Evolutionary conservation across 225 moss, liverwort and hornwort species (phyloP), one percentile per base, ranked within the genome.

Genomic region (Physcomitrium patens): DNA sequence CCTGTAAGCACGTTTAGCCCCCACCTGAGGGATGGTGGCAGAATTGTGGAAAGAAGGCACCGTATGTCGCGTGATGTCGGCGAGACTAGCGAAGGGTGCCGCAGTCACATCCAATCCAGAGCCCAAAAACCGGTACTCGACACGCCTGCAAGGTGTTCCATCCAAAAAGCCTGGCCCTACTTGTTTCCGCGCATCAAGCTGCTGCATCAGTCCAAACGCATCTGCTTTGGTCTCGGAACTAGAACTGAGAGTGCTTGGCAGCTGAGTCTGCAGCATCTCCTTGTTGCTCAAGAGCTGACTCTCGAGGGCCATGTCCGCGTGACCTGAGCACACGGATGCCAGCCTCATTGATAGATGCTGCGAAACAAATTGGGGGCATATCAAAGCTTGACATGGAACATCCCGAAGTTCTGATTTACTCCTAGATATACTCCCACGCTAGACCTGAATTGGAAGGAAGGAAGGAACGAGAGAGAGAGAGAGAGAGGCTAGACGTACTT

Each of bases 261-360:
- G 22, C 8, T 71, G 71, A 28, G 71, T 50, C 60, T 67, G 78
- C 18, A 67, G 26, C 50, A 81, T 75, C 71, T 84, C 75, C 78
- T 81, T 84, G 58, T 75, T 78, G 78, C 71, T 75, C 68, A 81
- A 37, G 31, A 37, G 22, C 7, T 81, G 42, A 41, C 78, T 82
- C 78, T 82, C 82, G 27, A 82, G 37, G 0, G 78, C 71, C 66
- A 78, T 75, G 31, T 71, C 81, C 9, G 75, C 65, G 44, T 67
- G 78, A 19, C 60, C 13, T 6, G 79, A 74, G 42, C 60, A 77
- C 43, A 84, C 79, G 3, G 84, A 66, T 19, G 84, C 84, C 61
- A 87, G 58, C 74, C 85, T 87, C 87, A 85, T 87, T 3, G 87
- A 79, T 10, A 87, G 74, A 51, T 57, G 77, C 87, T 87, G 79